A percentile compares a stretch with the other conserved stretches of the same genome.
These are phyloP conservation scores for Crithidia bombi DNA, from an alignment of 208 protist genomes.

Conservation along the genomic window DNA sequence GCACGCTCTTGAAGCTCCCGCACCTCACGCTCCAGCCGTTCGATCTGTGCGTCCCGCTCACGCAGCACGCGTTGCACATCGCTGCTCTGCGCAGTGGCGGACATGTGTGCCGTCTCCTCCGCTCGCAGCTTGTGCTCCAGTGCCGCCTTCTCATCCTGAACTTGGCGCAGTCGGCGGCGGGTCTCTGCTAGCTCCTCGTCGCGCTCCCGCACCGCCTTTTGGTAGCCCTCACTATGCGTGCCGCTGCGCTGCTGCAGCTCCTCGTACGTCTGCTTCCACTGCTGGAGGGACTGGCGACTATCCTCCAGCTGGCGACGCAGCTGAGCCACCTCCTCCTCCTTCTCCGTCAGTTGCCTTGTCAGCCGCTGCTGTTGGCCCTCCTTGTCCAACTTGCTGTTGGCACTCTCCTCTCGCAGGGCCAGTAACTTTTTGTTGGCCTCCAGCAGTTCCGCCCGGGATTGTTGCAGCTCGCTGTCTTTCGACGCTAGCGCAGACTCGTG, in stretches of 20 bases:
- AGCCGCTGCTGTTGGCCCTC: constrained; percentile 47
- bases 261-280: constrained; percentile 60
- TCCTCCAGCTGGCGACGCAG: constrained; percentile 55
- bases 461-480: constrained; percentile 63
- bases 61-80: constrained; percentile 45
- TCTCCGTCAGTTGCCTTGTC: constrained; percentile 48
- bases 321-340: constrained; percentile 52
- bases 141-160: constrained; percentile 46
- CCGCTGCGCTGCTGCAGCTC: constrained; percentile 56
- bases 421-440: constrained; percentile 44
- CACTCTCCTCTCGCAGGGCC: constrained; percentile 54
- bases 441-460: constrained; percentile 43
- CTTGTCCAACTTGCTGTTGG: constrained; percentile 32
- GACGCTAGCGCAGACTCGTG: constrained; percentile 38
- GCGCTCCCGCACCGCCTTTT: constrained; percentile 48
- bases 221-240: constrained; percentile 30
- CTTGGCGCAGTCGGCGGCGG: constrained; percentile 30
- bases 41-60: constrained; percentile 50
- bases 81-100: constrained; percentile 26
- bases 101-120: constrained; percentile 42
- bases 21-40: constrained; percentile 51
- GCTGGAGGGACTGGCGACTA: constrained; percentile 35
- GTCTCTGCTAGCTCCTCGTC: constrained; percentile 57
- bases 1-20: constrained; percentile 43
- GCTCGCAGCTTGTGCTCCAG: constrained; percentile 42